Base-by-base conservation (phyloP, 805 yeast species). In the Kuraishia piskuri region DNA sequence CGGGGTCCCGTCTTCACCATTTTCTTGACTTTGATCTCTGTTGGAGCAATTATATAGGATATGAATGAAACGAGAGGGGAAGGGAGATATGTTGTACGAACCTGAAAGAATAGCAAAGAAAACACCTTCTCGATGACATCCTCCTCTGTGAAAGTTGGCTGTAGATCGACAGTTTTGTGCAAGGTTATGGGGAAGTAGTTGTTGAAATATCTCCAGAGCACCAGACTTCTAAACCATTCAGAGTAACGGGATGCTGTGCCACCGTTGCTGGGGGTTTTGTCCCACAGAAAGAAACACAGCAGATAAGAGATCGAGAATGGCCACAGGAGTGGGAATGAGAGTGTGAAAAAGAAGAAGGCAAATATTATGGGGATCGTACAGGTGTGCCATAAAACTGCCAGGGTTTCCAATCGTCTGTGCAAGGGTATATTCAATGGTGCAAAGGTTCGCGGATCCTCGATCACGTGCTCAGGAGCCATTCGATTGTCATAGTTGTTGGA, bases 121-220 rank as follows among this genome's bases (percentile, higher is more conserved):
- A 26, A 56, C 22, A 14, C 20, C 20, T 23, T 14, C 46, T 19
- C 53, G 22, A 45, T 52, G 37, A 54, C 55, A 10, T 51, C 53
- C 19, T 53, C 56, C 7, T 31, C 24, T 1, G 79, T 73, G 60
- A 84, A 84, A 0, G 96, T 85, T 2, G 97, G 97, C 56, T 78
- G 78, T 52, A 91, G 70, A 17, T 84, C 87, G 2, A 72, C 73
- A 0, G 92, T 76, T 63, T 85, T 87, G 67, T 82, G 86, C 12
- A 90, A 70, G 0, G 67, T 68, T 21, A 94, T 80, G 0, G 98
- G 98, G 69, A 87, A 94, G 68, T 90, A 94, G 49, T 76, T 71
- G 48, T 84, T 83, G 65, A 86, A 90, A 68, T 82, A 78, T 56
- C 75, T 79, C 90, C 94, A 92, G 20, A 88, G 58, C 7, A 69